Evolutionary conservation across 2,329 filamentous ascomycete species (phyloP).

Genomic region (Pestalotiopsis sp.): DNA sequence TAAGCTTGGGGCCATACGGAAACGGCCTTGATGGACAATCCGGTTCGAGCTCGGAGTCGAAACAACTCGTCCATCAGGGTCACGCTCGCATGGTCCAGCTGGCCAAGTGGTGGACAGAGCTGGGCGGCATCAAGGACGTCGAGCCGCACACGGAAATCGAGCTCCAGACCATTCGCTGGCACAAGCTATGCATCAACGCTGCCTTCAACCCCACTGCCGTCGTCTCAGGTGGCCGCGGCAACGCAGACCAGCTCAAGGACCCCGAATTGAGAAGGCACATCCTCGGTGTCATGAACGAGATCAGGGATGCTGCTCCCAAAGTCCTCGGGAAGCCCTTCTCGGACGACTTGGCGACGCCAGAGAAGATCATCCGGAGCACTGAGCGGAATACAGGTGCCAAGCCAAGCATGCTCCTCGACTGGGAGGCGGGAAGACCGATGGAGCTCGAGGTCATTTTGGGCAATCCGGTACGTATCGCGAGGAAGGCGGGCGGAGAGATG

Average conservation of each 20-base stretch:
- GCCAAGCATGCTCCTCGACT: constrained; percentile 71
- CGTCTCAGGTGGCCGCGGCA: constrained; percentile 64
- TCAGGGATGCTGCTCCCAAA: constrained; percentile 63
- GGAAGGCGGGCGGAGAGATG: constrained; percentile 64
- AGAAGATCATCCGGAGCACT: constrained; percentile 64
- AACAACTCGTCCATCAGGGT: constrained; percentile 35
- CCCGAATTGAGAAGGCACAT: constrained; percentile 64
- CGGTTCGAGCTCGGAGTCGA: constrained; percentile 12
- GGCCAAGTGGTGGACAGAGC: constrained; percentile 52
- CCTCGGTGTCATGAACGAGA: constrained; percentile 69
- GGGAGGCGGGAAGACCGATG: constrained; percentile 66
- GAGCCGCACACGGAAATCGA: constrained; percentile 65
- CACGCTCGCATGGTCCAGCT: constrained; percentile 49
- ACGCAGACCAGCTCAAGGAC: constrained; percentile 67
- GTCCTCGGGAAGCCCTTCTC: constrained; percentile 65
- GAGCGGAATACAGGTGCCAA: constrained; percentile 65
- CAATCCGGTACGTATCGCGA: constrained; percentile 68
- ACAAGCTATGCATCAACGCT: constrained; percentile 77
- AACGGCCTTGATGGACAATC: constrained; percentile 44
- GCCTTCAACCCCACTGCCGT: constrained; percentile 75
- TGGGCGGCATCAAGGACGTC: constrained; percentile 66
- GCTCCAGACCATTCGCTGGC: constrained; percentile 72
- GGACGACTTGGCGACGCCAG: constrained; percentile 59
- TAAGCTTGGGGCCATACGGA: constrained; percentile 68
- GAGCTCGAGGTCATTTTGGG: constrained; percentile 75